These are phyloP conservation scores for Darksidea phi DNA, from an alignment of 495 filamentous ascomycete genomes.

Conservation along the genomic window DNA sequence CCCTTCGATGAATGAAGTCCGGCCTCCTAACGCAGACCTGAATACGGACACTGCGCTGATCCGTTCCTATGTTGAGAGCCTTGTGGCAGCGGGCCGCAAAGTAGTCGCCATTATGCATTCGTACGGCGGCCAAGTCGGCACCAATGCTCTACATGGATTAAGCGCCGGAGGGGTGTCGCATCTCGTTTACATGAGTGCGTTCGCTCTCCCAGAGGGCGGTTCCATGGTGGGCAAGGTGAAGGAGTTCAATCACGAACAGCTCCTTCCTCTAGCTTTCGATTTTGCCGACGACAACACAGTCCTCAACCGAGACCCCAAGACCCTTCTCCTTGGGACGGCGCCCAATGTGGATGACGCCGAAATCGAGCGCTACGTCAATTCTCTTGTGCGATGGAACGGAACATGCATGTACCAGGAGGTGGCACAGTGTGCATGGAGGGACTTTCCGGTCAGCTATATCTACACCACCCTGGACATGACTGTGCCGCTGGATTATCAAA, in stretches of 20 bases:
- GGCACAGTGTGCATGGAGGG: conserved; percentile 42
- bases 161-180: conserved; percentile 37
- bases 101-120: conserved; percentile 44
- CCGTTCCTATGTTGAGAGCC: conserved; percentile 35
- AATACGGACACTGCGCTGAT: conserved; percentile 34
- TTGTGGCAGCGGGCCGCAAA: conserved; percentile 32
- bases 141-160: conserved; percentile 38
- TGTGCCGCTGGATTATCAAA: conserved; percentile 40
- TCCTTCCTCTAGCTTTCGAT: conserved; percentile 40
- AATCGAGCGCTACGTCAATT: conserved; percentile 24
- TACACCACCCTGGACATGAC: conserved; percentile 41
- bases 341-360: conserved; percentile 3
- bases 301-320: conserved; percentile 35
- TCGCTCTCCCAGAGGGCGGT: conserved; percentile 29
- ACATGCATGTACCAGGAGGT: conserved; percentile 31
- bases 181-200: conserved; percentile 43
- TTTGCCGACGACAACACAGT: conserved; percentile 39
- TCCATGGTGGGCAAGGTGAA: conserved; percentile 39
- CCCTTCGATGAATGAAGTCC: conserved; percentile 31
- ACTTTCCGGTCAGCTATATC: conserved; percentile 46
- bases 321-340: conserved; percentile 3
- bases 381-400: conserved; percentile 42
- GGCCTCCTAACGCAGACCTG: conserved; percentile 36
- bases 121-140: conserved; percentile 43
- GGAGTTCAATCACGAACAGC: conserved; percentile 38